phyloP scores from a whole-genome alignment of 768 basidiomycete genomes.

The Phanerodontia chrysosporium region DNA sequence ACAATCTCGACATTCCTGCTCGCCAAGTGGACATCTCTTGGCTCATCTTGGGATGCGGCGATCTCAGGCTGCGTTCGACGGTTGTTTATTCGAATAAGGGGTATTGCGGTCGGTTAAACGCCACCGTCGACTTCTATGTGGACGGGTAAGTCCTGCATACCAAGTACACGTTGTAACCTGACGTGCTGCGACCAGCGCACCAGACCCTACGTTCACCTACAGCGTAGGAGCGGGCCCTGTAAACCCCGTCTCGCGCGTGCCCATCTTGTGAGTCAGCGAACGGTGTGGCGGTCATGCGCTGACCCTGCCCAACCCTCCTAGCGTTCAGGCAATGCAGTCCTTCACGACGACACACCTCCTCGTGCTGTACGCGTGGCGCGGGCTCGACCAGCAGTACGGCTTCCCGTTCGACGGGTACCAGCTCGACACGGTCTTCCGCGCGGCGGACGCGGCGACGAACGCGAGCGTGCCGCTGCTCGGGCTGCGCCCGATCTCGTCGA shows the following conservation, averaged over 20 bases:
- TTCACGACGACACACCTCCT: conserved; percentile 15
- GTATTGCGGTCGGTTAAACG: conserved; percentile 10
- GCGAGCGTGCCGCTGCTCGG: conserved; percentile 11
- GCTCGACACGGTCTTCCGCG: conserved; percentile 12
- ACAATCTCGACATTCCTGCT: conserved; percentile 12
- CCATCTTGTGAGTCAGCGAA: not conserved
- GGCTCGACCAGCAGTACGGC: conserved; percentile 13
- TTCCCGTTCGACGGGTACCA: conserved; percentile 19
- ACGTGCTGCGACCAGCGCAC: not conserved
- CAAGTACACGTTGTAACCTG: not conserved
- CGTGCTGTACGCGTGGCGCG: conserved; percentile 14
- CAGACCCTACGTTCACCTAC: conserved; percentile 8
- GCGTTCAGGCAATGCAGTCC: conserved; percentile 11
- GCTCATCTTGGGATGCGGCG: conserved; percentile 18
- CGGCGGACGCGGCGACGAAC: conserved; percentile 7
- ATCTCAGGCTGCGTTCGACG: not conserved
- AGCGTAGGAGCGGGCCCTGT: conserved; percentile 6
- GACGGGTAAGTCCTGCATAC: conserved; percentile 7
- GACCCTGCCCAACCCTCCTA: not conserved
- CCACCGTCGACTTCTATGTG: conserved; percentile 13
- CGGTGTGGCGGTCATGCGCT: not conserved
- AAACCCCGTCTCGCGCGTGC: not conserved
- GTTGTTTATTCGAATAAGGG: not conserved
- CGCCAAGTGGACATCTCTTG: conserved; percentile 15
- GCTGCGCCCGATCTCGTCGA: conserved; percentile 13